Conservation (phyloP, 2,329 filamentous ascomycete species). For the Apiospora hydei region DNA sequence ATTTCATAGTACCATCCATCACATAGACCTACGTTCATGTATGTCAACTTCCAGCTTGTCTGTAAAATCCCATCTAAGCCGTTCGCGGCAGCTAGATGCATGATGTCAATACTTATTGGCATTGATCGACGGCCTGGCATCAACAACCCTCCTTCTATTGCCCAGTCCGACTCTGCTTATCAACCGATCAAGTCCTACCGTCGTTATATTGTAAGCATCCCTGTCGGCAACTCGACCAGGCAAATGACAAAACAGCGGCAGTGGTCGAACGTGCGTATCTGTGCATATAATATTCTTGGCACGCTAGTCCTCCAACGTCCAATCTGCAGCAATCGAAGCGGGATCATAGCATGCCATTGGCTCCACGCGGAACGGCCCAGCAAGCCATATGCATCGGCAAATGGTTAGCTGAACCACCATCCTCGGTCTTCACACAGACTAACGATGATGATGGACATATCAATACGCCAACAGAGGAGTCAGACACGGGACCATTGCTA, state of each 20-base stretch:
- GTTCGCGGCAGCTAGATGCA: neutral
- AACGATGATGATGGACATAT: neutral
- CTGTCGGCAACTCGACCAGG: neutral
- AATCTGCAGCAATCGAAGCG: neutral
- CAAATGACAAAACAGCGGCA: neutral
- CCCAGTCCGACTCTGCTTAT: neutral
- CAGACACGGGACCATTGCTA: neutral
- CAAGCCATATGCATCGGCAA: neutral
- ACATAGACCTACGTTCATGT: no score
- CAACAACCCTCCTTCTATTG: neutral
- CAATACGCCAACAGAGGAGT: neutral
- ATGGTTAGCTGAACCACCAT: constrained; percentile 1
- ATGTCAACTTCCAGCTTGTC: neutral
- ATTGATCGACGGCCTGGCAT: neutral
- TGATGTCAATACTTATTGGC: neutral
- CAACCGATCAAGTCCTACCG: neutral
- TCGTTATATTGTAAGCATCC: neutral
- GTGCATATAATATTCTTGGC: constrained; percentile 7
- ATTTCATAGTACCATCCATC: neutral
- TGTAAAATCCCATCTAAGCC: neutral
- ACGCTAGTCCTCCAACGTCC: neutral
- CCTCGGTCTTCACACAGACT: neutral
- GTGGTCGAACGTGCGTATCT: neutral
- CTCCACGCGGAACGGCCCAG: neutral
- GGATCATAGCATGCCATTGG: neutral